phyloP scores from a whole-genome alignment of 257 asterid genomes.

The Henckelia pumila region DNA sequence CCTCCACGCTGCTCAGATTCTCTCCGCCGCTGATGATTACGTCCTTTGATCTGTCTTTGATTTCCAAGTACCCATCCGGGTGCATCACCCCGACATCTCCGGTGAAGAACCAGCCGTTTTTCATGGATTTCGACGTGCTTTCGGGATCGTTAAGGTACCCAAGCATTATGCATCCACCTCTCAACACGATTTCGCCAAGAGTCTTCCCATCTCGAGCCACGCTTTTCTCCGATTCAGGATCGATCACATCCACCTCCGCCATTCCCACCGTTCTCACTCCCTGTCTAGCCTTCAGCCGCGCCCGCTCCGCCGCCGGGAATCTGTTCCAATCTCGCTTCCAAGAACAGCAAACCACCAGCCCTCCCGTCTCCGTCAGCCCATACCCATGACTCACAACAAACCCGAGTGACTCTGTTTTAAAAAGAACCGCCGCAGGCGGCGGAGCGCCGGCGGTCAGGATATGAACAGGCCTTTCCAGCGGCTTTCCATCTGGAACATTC shows the following conservation, averaged over 20 bases:
- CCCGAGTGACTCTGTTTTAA: conserved; percentile 16
- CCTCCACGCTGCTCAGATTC: conserved; percentile 34
- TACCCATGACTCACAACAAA: conserved; percentile 24
- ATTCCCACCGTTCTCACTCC: conserved; percentile 14
- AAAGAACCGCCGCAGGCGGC: conserved; percentile 25
- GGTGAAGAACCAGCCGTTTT: conserved; percentile 30
- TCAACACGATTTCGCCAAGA: conserved; percentile 29
- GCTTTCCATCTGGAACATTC: not conserved
- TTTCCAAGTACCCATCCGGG: conserved; percentile 35
- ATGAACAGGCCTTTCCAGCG: conserved; percentile 12
- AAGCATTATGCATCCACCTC: conserved; percentile 28
- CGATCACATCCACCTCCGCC: conserved; percentile 22
- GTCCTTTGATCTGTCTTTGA: conserved; percentile 7
- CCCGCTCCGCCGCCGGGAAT: conserved; percentile 18
- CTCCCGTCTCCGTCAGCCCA: conserved; percentile 28
- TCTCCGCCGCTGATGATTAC: conserved; percentile 35
- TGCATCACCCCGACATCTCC: conserved; percentile 36
- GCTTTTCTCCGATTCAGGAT: conserved; percentile 13
- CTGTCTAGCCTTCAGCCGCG: conserved; percentile 21
- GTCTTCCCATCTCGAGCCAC: conserved; percentile 16
- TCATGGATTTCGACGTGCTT: conserved; percentile 26
- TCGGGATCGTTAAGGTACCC: conserved; percentile 32
- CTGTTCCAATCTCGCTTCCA: conserved; percentile 21
- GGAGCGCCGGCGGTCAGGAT: conserved; percentile 26
- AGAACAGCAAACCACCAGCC: conserved; percentile 16